Evolutionary conservation across 1,139 yeast genomes (phyloP), one percentile per base, ranked within the genome.

Genomic region (Yamadazyma kanchanaburiensis): DNA sequence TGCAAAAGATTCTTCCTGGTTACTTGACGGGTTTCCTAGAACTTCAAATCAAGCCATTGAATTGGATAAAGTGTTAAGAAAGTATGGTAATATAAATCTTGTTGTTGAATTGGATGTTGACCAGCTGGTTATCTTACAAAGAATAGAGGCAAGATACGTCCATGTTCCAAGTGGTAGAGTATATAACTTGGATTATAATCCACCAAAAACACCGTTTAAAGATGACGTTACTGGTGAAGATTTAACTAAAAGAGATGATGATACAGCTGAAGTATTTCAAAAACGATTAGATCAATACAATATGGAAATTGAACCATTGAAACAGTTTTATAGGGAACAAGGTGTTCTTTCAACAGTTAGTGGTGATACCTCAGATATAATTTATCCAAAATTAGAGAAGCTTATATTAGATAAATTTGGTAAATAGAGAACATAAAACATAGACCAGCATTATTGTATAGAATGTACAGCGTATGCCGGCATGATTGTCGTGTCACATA

Each of bases 181-280:
- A 2, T 89, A 89, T 54, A 89, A 84, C 50, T 54, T 85, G 40
- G 80, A 86, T 37, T 89, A 86, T 56, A 87, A 85, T 46, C 96
- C 96, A 3, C 97, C 97, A 3, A 81, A 80, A 44, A 72, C 70
- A 2, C 77, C 88, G 0, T 94, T 86, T 30, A 70, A 60, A 38
- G 97, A 89, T 51, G 96, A 89, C 51, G 50, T 87, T 3, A 89
- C 97, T 0, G 96, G 96, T 0, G 96, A 89, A 49, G 80, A 86
- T 1, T 63, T 89, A 35, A 58, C 73, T 19, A 85, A 87, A 55
- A 70, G 97, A 34, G 69, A 78, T 0, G 97, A 89, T 48, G 97
- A 89, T 50, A 84, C 80, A 0, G 66, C 67, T 1, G 81, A 69
- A 38, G 82, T 82, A 1, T 83, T 88, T 48, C 74, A 72, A 39